These are phyloP conservation scores for Saccharomyces hybrid DNA, from an alignment of 1,139 yeast genomes.

Conservation along the genomic window DNA sequence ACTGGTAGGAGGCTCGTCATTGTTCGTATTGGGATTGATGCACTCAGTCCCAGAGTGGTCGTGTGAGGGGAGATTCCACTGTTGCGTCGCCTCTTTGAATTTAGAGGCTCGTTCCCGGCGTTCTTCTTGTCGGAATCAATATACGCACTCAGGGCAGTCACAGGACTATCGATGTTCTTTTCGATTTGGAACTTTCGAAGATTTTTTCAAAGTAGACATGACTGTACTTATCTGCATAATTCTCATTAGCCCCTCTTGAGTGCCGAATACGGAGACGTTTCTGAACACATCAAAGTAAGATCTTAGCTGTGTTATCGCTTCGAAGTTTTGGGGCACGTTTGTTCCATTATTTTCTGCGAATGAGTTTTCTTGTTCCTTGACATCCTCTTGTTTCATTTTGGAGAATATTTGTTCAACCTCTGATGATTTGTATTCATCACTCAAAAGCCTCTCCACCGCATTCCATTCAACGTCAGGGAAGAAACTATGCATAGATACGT, in stretches of 20 bases:
- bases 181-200: background rate
- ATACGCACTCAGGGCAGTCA: background rate
- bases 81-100: background rate
- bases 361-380: background rate
- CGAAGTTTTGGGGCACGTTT: slow-evolving; percentile 13
- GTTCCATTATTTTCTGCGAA: slow-evolving; percentile 3
- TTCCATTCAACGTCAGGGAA: slow-evolving; percentile 42
- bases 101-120: background rate
- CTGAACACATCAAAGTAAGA: slow-evolving; percentile 37
- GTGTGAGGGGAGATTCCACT: background rate
- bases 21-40: background rate
- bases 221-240: slow-evolving; percentile 69
- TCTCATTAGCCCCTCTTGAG: slow-evolving; percentile 59
- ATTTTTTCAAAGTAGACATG: slow-evolving; percentile 60
- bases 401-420: slow-evolving; percentile 13
- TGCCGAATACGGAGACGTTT: slow-evolving; percentile 47
- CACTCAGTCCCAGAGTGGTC: background rate
- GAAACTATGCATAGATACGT: slow-evolving; percentile 44
- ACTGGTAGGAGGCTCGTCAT: background rate
- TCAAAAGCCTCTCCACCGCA: slow-evolving; percentile 30
- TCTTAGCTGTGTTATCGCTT: slow-evolving; percentile 28
- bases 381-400: slow-evolving; percentile 2
- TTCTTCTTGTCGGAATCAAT: slow-evolving; percentile 9
- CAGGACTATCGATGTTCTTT: background rate
- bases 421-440: slow-evolving; percentile 20